Base-by-base conservation (phyloP, 1,284 basidiomycete genomes). In the Agroathelia rolfsii region DNA sequence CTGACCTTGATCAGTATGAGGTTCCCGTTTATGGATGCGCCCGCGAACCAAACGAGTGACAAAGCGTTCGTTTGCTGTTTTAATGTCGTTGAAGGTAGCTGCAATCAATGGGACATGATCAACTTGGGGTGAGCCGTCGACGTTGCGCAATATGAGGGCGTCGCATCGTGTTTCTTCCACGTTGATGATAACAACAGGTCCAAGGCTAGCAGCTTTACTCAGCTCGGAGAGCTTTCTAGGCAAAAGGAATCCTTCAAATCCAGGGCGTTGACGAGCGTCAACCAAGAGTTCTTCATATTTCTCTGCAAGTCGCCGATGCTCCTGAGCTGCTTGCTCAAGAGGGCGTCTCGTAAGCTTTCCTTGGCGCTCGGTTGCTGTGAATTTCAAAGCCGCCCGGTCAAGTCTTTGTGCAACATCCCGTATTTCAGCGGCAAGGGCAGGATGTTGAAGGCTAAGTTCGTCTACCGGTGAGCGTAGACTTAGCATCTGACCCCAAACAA, bases 111-210 rank as follows among this genome's bases (percentile, higher is more conserved):
- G n/a, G n/a, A n/a, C n/a, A n/a, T n/a, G n/a, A n/a, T n/a, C n/a
- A n/a, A n/a, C n/a, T n/a, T n/a, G n/a, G n/a, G n/a, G n/a, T n/a
- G n/a, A n/a, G n/a, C n/a, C n/a, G n/a, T n/a, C n/a, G n/a, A n/a
- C n/a, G n/a, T n/a, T n/a, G n/a, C n/a, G n/a, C n/a, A 54, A 19
- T 16, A 55, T 48, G 27, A 58, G 26, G 7, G 47, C 53, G 35
- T 57, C 49, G 7, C 49, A 55, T 3, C 43, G 34, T 15, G 45
- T 40, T 23, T 28, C 27, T 28, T 42, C 43, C 11, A 48, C 39
- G 24, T 54, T 62, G 30, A 61, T 37, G 16, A 59, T 26, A 36
- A 64, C 40, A 13, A 62, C 50, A 0, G 61, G 61, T 3, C 61
- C 58, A n/a, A 53, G 50, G 0, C 27, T 33, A 0, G 51, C 46